Evolutionary conservation across 257 asterid species (phyloP).

Genomic region (Schizonepeta tenuifolia): DNA sequence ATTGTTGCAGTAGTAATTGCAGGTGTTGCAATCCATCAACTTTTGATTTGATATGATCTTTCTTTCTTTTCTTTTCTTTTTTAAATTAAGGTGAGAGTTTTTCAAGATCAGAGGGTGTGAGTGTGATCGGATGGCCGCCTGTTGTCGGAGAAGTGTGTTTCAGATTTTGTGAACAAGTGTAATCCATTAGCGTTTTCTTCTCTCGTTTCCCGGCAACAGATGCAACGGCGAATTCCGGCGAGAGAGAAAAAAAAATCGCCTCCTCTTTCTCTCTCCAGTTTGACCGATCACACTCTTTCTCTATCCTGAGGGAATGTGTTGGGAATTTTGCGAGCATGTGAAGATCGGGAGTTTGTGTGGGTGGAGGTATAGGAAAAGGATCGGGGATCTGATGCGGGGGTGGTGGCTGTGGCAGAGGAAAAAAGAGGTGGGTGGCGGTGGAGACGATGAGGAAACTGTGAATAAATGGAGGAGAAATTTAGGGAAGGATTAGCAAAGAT

Average conservation of each 20-base stretch:
- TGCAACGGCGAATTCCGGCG: too few relatives aligned
- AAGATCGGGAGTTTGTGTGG: too few relatives aligned
- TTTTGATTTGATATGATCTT: background rate
- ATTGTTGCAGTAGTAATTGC: constrained; percentile 21
- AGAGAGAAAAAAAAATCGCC: too few relatives aligned
- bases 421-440: background rate
- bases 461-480: too few relatives aligned
- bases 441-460: background rate
- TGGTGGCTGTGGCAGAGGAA: background rate
- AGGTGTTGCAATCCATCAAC: constrained; percentile 3
- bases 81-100: too few relatives aligned
- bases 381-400: background rate
- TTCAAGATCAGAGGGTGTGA: background rate
- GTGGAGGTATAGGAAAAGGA: background rate
- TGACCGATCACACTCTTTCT: too few relatives aligned
- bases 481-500: too few relatives aligned
- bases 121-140: background rate
- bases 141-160: background rate
- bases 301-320: too few relatives aligned
- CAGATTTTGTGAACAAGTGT: background rate
- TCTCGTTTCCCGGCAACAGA: too few relatives aligned
- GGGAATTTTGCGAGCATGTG: too few relatives aligned
- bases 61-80: too few relatives aligned
- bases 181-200: background rate
- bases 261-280: too few relatives aligned